Evolutionary conservation across 1,139 yeast genomes (phyloP), one percentile per base, ranked within the genome.

Genomic region (Taphrina deformans): DNA sequence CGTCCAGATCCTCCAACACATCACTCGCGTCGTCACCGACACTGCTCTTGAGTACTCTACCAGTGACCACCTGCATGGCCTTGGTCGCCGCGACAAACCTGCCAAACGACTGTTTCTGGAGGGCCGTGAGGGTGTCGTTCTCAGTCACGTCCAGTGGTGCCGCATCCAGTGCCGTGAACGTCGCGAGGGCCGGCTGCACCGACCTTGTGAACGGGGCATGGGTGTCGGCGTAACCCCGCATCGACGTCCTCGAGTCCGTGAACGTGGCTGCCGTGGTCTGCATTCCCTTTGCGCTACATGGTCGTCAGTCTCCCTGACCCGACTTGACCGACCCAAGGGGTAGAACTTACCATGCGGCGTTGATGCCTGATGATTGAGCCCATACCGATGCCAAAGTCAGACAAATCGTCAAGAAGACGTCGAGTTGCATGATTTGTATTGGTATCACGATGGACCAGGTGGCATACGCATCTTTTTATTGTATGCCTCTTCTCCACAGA

Each of bases 21-120:
- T 51, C 55, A 16, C 55, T 51, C 44, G 44, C 44, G 2, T 51
- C 55, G 16, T 29, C 40, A 10, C 35, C 53, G 14, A 24, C 35
- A 27, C 35, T 27, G 2, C 35, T 35, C n/a, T 44, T 44, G 12
- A 44, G 26, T 4, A 9, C n/a, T 6, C 48, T 9, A 44, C 21
- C 21, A 12, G 53, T 48, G 38, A 26, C 53, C 14, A 16, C 1
- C 35, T 26, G 33, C 53, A 48, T 10, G 3, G 33, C 38, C 35
- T 48, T 48, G 1, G 35, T 29, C 14, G 53, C 21, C 6, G n/a
- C 44, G 44, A 18, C 44, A 23, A 33, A 29, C 44, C 18, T 51
- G n/a, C 12, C 26, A n/a, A 33, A 29, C 1, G 35, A 21, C 33
- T 51, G 55, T 18, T 51, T 51, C 16, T 51, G 55, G n/a, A 44